Percentiles rank a stretch among this genome's conserved stretches.
These are phyloP conservation scores for Moesziomyces sp. DNA, from an alignment of 1,284 basidiomycete species.

Conservation along the genomic window DNA sequence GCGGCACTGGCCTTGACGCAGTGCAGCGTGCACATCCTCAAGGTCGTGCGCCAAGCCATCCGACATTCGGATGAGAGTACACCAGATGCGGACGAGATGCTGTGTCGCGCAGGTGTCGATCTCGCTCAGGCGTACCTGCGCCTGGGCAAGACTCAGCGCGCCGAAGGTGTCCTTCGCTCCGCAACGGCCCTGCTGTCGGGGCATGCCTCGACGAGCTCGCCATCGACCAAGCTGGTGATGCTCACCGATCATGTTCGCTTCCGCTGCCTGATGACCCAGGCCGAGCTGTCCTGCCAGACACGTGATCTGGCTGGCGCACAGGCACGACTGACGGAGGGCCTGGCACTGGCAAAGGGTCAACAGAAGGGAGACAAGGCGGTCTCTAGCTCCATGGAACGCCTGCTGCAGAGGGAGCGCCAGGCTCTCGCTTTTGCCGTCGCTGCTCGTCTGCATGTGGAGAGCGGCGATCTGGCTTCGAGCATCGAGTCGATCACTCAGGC, in stretches of 20 bases:
- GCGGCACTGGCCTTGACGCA: conserved; percentile 38
- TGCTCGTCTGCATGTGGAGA: conserved; percentile 29
- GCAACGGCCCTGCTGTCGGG: conserved; percentile 10
- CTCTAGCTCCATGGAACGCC: conserved; percentile 29
- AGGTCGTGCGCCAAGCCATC: conserved; percentile 30
- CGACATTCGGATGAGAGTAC: conserved; percentile 9
- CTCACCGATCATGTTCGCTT: conserved; percentile 38
- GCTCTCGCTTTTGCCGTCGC: conserved; percentile 30
- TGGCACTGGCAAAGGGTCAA: conserved; percentile 26
- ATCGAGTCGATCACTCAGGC: conserved; percentile 33
- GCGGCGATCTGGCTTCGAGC: conserved; percentile 33
- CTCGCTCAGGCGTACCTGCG: conserved; percentile 28
- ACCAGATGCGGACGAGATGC: conserved; percentile 23
- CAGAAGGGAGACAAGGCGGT: conserved; percentile 13
- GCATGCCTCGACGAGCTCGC: conserved; percentile 1
- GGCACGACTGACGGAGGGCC: conserved; percentile 25
- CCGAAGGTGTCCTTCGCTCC: conserved; percentile 26
- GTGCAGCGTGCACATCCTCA: conserved; percentile 45
- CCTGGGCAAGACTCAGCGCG: conserved; percentile 36
- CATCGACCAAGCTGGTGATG: conserved; percentile 14
- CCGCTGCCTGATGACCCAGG: conserved; percentile 36
- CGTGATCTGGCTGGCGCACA: conserved; percentile 27
- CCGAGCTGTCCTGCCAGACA: conserved; percentile 22
- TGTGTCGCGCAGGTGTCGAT: conserved; percentile 33
- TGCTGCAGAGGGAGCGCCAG: conserved; percentile 35